Evolutionary conservation across 169 alveolate genomes (phyloP), one percentile per base, ranked within the genome.

Genomic region (Plasmodium adleri): DNA sequence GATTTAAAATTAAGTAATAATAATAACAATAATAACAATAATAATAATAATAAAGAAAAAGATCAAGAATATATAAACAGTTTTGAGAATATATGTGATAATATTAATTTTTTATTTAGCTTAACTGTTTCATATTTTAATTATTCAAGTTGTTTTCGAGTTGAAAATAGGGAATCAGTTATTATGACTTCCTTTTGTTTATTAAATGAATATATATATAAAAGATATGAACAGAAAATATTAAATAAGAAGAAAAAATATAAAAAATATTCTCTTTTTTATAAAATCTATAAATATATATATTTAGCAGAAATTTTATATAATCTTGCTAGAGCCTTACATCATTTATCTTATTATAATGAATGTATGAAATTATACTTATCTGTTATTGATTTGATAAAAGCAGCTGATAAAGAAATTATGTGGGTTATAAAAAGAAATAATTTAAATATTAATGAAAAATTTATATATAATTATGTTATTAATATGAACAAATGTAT

Each of bases 111-210:
- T 50, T 62, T 86, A 4, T 86, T 86, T 47, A 72, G 87, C 68
- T 74, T 86, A 39, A 86, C 60, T 49, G 63, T 87, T 1, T 72
- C 92, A 1, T 86, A 86, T 66, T 86, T 86, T 26, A 72, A 62
- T 22, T 86, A 86, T 52, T 28, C 75, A 6, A 72, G 92, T 50
- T 72, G 74, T n/a, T 72, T 60, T 43, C 20, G 71, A 13, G 86
- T 86, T 6, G 70, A 49, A 1, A 86, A 86, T 43, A 47, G 92
- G 9, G 87, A 72, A 64, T 72, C 70, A 0, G 92, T 86, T 10
- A 59, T 86, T n/a, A 71, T 86, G 88, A 86, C 92, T 1, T 86
- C 92, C 2, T 86, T 86, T 66, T 86, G 92, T 73, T 39, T 86
- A 28, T 74, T 86, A 52, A 86, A 86, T 52, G 92, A 86, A 17